A percentile compares a stretch with the other conserved stretches of the same genome.
Evolutionary conservation across 2,329 filamentous ascomycete species (phyloP).

Genomic region (Cercospora sesami): DNA sequence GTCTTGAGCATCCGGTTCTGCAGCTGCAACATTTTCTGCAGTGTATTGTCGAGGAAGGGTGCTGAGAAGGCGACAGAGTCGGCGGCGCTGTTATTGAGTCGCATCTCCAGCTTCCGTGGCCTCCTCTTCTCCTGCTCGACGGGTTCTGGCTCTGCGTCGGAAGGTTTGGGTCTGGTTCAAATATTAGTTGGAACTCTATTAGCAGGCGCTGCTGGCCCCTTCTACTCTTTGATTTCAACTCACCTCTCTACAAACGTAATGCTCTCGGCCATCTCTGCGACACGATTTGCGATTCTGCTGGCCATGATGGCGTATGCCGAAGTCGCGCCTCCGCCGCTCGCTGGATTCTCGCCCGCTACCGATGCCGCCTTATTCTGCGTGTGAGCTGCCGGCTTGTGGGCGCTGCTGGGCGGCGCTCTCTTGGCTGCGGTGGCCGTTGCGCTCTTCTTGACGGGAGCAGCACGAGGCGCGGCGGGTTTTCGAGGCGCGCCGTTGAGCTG

Average conservation of each 20-base stretch:
- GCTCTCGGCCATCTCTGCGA: slow-evolving; percentile 56
- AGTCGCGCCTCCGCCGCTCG: slow-evolving; percentile 33
- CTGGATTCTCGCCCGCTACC: slow-evolving; percentile 35
- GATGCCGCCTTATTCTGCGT: slow-evolving; percentile 39
- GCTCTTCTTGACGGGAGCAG: slow-evolving; percentile 25
- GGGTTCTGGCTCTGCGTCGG: slow-evolving; percentile 30
- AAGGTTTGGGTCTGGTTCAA: slow-evolving; percentile 26
- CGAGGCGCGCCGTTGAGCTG: slow-evolving; percentile 33
- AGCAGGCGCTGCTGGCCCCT: background rate
- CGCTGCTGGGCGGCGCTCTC: slow-evolving; percentile 23
- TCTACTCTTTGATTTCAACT: slow-evolving; percentile 8
- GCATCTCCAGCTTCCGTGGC: slow-evolving; percentile 54
- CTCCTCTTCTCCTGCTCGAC: slow-evolving; percentile 42
- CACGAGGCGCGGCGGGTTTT: slow-evolving; percentile 28
- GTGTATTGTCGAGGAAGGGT: slow-evolving; percentile 55
- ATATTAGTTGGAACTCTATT: slow-evolving; percentile 17
- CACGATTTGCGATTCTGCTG: slow-evolving; percentile 51
- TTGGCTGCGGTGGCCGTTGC: slow-evolving; percentile 17
- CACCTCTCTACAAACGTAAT: slow-evolving; percentile 53
- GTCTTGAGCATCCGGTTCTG: slow-evolving; percentile 54
- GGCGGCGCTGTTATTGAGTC: slow-evolving; percentile 42
- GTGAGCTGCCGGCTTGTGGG: slow-evolving; percentile 31
- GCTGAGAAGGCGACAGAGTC: slow-evolving; percentile 52
- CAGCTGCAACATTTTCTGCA: slow-evolving; percentile 51
- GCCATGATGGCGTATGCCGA: slow-evolving; percentile 56